phyloP scores from a whole-genome alignment of 495 filamentous ascomycete genomes.

The Podospora bellae-mahoneyi region DNA sequence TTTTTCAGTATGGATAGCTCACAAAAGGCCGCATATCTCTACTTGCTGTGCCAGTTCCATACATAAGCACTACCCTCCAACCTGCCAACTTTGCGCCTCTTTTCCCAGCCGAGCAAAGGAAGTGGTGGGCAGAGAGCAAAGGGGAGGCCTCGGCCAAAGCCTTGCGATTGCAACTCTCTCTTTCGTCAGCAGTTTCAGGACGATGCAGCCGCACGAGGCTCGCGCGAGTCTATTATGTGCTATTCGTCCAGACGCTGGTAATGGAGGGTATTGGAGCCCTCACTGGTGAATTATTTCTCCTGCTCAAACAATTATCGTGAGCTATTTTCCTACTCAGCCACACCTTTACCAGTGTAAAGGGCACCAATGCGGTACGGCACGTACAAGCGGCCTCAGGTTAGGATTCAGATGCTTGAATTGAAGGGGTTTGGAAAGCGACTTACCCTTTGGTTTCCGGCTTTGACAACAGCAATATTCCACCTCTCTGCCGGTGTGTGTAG shows the following conservation, averaged over 20 bases:
- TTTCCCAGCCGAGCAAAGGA: background rate
- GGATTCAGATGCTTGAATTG: background rate
- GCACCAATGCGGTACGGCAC: background rate
- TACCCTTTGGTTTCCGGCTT: background rate
- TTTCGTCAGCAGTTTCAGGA: background rate
- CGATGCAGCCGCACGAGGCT: conserved; percentile 1
- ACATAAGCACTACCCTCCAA: background rate
- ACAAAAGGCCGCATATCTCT: background rate
- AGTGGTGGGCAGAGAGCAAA: background rate
- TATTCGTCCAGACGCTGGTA: background rate
- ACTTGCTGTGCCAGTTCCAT: background rate
- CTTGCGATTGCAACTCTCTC: background rate
- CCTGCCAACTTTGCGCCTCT: background rate
- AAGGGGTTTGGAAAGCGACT: background rate
- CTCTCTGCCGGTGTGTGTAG: background rate
- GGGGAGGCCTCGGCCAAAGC: conserved; percentile 5
- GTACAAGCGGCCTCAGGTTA: conserved; percentile 7
- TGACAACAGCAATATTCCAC: background rate
- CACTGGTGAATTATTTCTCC: background rate
- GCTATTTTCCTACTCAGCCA: background rate
- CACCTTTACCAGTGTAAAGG: background rate
- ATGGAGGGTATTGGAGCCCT: background rate
- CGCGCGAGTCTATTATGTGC: background rate
- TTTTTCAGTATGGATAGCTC: background rate
- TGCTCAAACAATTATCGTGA: background rate